These are phyloP conservation scores for Zygoascus tannicola DNA, from an alignment of 805 yeast species.

Conservation along the genomic window DNA sequence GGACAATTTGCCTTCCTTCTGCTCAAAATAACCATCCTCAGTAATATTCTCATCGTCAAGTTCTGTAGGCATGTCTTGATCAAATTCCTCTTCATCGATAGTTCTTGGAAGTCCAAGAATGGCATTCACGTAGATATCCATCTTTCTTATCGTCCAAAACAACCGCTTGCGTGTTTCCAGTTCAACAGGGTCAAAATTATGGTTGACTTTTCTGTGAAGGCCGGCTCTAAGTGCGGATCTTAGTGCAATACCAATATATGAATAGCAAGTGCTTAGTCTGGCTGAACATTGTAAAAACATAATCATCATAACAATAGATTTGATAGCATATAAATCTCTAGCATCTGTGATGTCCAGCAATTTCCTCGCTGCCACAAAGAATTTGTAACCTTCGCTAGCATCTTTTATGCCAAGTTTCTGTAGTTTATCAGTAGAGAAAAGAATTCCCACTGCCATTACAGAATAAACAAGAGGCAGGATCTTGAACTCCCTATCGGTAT, in stretches of 20 bases:
- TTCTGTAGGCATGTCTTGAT: slow-evolving; percentile 78
- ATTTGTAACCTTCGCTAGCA: slow-evolving; percentile 57
- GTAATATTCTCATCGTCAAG: slow-evolving; percentile 83
- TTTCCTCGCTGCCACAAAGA: slow-evolving; percentile 71
- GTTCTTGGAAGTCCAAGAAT: slow-evolving; percentile 79
- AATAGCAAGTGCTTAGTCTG: slow-evolving; percentile 74
- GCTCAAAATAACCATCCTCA: slow-evolving; percentile 44
- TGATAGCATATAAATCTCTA: slow-evolving; percentile 71
- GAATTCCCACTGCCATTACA: slow-evolving; percentile 81
- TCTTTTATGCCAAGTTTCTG: slow-evolving; percentile 33
- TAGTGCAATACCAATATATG: slow-evolving; percentile 81
- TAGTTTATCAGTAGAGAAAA: slow-evolving; percentile 44
- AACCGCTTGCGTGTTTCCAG: slow-evolving; percentile 74
- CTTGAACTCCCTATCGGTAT: slow-evolving; percentile 62
- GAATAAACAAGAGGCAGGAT: slow-evolving; percentile 75
- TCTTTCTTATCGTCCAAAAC: slow-evolving; percentile 83
- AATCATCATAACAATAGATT: slow-evolving; percentile 78
- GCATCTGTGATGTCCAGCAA: slow-evolving; percentile 78
- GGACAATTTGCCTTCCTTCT: slow-evolving; percentile 46
- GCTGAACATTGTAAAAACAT: slow-evolving; percentile 84
- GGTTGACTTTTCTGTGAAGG: slow-evolving; percentile 60
- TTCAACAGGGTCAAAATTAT: slow-evolving; percentile 64
- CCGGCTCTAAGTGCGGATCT: slow-evolving; percentile 79
- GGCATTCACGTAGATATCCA: slow-evolving; percentile 84
- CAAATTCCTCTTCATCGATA: slow-evolving; percentile 67